phyloP scores from a whole-genome alignment of 805 yeast genomes.

The Teunomyces tritomae region DNA sequence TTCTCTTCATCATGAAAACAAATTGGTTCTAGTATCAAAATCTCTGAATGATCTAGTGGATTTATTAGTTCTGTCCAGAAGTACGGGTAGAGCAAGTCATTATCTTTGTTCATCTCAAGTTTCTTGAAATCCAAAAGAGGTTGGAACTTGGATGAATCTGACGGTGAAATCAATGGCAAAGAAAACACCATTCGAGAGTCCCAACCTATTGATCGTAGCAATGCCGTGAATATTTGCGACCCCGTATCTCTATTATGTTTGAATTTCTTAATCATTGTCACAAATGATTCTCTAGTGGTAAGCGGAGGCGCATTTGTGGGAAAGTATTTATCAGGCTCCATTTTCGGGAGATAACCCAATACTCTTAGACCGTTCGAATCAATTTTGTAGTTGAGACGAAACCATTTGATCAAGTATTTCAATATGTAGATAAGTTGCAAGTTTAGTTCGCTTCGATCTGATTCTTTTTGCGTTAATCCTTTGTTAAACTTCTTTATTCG shows the following conservation, averaged over 20 bases:
- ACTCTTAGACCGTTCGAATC: slow-evolving; percentile 29
- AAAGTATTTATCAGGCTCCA: slow-evolving; percentile 13
- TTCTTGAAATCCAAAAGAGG: slow-evolving; percentile 22
- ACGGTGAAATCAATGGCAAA: slow-evolving; percentile 19
- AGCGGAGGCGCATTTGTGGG: slow-evolving; percentile 18
- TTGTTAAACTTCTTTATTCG: slow-evolving; percentile 17
- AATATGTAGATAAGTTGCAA: slow-evolving; percentile 25
- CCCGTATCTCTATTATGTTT: slow-evolving; percentile 32
- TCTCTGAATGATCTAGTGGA: slow-evolving; percentile 23
- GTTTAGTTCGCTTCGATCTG: slow-evolving; percentile 8
- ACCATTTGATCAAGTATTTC: slow-evolving; percentile 34
- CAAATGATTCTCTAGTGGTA: slow-evolving; percentile 1
- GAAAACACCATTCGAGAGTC: slow-evolving; percentile 31
- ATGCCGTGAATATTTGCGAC: slow-evolving; percentile 31
- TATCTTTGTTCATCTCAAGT: slow-evolving; percentile 22
- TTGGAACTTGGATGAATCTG: slow-evolving; percentile 14
- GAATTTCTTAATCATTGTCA: slow-evolving; percentile 16
- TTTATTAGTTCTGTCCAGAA: slow-evolving; percentile 36
- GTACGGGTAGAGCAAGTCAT: slow-evolving; percentile 34
- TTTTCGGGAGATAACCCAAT: slow-evolving; percentile 23
- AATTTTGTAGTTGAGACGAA: slow-evolving; percentile 27
- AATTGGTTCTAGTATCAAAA: slow-evolving; percentile 25
- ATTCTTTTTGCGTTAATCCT: not conserved
- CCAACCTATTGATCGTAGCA: slow-evolving; percentile 28
- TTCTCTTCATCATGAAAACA: slow-evolving; percentile 29